These are phyloP conservation scores for Arctium minus DNA, from an alignment of 129 eudicot species.

Conservation along the genomic window DNA sequence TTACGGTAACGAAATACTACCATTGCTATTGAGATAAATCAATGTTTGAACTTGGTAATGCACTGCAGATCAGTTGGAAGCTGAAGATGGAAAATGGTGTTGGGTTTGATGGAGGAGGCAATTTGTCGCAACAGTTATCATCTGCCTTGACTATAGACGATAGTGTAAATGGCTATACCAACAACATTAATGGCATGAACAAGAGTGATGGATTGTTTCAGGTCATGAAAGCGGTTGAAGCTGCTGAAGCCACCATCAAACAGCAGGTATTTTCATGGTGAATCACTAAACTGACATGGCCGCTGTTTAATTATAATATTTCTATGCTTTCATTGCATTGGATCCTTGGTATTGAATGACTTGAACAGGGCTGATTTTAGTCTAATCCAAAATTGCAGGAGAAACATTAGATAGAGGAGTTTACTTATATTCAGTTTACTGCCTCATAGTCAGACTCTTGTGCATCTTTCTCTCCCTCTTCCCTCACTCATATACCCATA, in stretches of 20 bases:
- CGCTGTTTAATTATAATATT: not conserved
- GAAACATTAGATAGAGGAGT: not conserved
- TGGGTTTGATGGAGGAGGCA: constrained; percentile 38
- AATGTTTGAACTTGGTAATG: constrained; percentile 7
- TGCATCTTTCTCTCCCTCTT: too few species aligned
- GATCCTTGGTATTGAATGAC: not conserved
- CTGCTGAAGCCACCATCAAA: constrained; percentile 87
- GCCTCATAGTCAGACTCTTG: too few species aligned
- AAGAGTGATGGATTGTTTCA: constrained; percentile 65
- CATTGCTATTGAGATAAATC: not conserved
- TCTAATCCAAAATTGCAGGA: too few species aligned
- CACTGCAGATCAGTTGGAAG: constrained; percentile 15
- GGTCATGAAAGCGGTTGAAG: constrained; percentile 94
- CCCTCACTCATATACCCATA: too few species aligned
- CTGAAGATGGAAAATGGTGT: constrained; percentile 62
- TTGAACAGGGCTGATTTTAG: too few species aligned
- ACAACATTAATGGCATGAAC: constrained; percentile 18
- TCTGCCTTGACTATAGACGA: constrained; percentile 40
- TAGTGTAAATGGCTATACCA: constrained; percentile 12
- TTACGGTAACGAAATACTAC: not conserved
- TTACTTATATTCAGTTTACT: too few species aligned
- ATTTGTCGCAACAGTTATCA: constrained; percentile 39
- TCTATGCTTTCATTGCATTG: not conserved
- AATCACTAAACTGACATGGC: not conserved
- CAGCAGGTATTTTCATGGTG: constrained; percentile 52